Percentiles rank a stretch among this genome's conserved stretches.
phyloP scores from a whole-genome alignment of 1,284 basidiomycete species.

The Apiotrichum porosum region DNA sequence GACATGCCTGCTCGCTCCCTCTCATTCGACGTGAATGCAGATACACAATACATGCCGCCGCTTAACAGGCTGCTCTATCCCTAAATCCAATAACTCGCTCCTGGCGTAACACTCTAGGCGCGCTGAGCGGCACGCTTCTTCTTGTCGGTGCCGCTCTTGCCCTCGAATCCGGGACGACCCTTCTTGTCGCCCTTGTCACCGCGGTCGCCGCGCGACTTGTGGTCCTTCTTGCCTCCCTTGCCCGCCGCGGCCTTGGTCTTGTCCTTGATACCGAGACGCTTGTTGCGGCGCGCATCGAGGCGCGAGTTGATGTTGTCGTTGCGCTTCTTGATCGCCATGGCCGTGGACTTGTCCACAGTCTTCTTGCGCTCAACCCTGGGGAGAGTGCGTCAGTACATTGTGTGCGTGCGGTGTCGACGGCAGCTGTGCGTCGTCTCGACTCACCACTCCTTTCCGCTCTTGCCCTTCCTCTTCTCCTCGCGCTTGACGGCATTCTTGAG shows the following conservation, averaged over 20 bases:
- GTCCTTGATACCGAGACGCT: slow-evolving; percentile 59
- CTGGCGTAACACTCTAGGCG: no score
- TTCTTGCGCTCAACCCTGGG: slow-evolving; percentile 84
- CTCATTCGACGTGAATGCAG: no score
- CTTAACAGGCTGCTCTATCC: no score
- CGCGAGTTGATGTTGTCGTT: slow-evolving; percentile 79
- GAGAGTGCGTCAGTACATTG: no score
- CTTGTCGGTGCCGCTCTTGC: slow-evolving; percentile 16
- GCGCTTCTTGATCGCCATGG: slow-evolving; percentile 79
- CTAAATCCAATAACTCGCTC: no score
- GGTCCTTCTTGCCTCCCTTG: slow-evolving; percentile 3
- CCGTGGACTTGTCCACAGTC: slow-evolving; percentile 64
- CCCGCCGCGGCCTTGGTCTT: slow-evolving; percentile 41
- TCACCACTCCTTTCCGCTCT: slow-evolving; percentile 80
- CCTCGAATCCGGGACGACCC: slow-evolving; percentile 37
- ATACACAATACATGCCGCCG: no score
- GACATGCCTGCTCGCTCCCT: no score
- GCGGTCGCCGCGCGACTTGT: no score
- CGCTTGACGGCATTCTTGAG: slow-evolving; percentile 86
- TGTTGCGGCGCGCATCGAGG: slow-evolving; percentile 70
- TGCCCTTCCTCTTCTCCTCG: slow-evolving; percentile 78
- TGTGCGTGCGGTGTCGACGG: slow-evolving; percentile 56
- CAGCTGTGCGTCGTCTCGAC: no score
- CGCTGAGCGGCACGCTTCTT: slow-evolving; percentile 17
- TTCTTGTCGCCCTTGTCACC: slow-evolving; percentile 17